A percentile compares a stretch with the other conserved stretches of the same genome.
Conservation (phyloP, 1,284 basidiomycete genomes). For the Sporisorium sorghi region DNA sequence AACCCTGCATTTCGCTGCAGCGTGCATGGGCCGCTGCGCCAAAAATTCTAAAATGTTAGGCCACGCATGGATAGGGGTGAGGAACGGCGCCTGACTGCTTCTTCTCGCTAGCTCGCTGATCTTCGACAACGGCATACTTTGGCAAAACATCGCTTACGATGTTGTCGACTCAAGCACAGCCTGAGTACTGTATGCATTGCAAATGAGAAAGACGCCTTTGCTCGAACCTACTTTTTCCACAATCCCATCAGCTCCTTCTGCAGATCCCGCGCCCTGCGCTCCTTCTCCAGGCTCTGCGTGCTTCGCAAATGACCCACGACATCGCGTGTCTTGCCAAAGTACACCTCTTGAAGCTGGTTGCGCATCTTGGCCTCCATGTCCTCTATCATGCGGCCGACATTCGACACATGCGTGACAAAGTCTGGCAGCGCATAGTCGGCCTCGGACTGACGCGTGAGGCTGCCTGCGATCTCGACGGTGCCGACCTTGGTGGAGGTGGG, state of each 20-base stretch:
- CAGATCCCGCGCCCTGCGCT: conserved; percentile 82
- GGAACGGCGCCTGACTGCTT: background rate
- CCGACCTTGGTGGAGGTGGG: conserved; percentile 72
- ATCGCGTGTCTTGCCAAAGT: conserved; percentile 97
- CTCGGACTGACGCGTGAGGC: conserved; percentile 95
- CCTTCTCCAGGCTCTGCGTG: conserved; percentile 84
- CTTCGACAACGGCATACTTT: background rate
- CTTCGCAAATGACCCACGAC: conserved; percentile 91
- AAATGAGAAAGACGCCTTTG: background rate
- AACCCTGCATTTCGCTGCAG: conserved; percentile 42
- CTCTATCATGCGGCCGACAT: conserved; percentile 93
- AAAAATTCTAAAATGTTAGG: background rate
- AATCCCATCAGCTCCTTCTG: conserved; percentile 91
- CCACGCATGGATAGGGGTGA: background rate
- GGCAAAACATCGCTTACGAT: background rate
- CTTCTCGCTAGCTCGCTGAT: too few species aligned
- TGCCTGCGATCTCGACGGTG: conserved; percentile 87
- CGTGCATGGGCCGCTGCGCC: conserved; percentile 20
- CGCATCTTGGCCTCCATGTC: conserved; percentile 99
- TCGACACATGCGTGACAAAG: conserved; percentile 81
- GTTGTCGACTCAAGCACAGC: too few species aligned
- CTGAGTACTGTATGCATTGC: conserved; percentile 8
- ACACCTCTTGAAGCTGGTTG: conserved; percentile 83
- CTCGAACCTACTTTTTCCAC: conserved; percentile 56
- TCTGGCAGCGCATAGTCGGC: conserved; percentile 55